Percentiles rank a stretch among this genome's conserved stretches.
Conservation (phyloP, 495 filamentous ascomycete species). For the Daldinia bambusicola region DNA sequence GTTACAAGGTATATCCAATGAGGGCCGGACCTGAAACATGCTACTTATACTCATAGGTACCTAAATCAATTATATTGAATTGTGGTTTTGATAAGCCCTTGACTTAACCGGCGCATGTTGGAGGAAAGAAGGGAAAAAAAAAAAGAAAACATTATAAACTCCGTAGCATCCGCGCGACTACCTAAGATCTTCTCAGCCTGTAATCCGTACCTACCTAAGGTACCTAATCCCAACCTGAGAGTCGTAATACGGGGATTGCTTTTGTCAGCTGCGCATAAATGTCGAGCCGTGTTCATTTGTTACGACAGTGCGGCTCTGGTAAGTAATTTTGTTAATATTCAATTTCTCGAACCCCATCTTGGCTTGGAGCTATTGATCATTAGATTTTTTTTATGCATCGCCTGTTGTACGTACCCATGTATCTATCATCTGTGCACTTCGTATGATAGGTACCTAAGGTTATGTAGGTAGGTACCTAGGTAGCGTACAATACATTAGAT, state of each 20-base stretch:
- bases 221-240: too few relatives aligned
- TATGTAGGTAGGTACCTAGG: neutral
- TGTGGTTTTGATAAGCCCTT: conserved; percentile 11
- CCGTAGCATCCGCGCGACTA: conserved; percentile 15
- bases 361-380: conserved; percentile 8
- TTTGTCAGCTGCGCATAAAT: conserved; percentile 6
- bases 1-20: conserved; percentile 15
- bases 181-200: neutral
- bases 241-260: conserved; percentile 5
- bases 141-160: neutral
- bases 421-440: neutral
- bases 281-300: conserved; percentile 4
- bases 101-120: conserved; percentile 20
- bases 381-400: conserved; percentile 1
- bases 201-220: too few relatives aligned
- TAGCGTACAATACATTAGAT: neutral
- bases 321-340: neutral
- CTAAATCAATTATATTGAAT: conserved; percentile 18
- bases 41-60: conserved; percentile 13
- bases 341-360: neutral
- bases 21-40: conserved; percentile 32
- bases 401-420: neutral
- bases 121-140: neutral
- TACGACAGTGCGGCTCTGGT: conserved; percentile 1
- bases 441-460: neutral